Evolutionary conservation across 805 yeast species (phyloP), one percentile per base, ranked within the genome.

Genomic region (Suhomyces pyralidae): DNA sequence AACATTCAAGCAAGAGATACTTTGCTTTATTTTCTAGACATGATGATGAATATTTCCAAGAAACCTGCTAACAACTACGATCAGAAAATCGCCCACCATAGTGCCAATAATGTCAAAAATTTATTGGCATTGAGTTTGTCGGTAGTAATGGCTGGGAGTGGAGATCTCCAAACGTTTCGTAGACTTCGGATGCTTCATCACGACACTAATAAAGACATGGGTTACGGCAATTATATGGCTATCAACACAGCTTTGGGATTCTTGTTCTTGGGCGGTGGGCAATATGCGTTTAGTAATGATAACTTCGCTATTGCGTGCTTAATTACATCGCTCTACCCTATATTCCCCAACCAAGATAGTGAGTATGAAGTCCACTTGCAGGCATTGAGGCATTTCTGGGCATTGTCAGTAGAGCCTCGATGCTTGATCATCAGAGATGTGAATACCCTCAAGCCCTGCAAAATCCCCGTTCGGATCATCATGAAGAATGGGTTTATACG

Each of bases 301-400:
- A 79, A 82, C 51, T 73, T 86, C 61, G 82, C 90, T 2, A 72
- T 85, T 50, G 96, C 92, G 0, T 67, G 86, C 2, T 75, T 94
- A 59, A 70, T 90, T 0, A 80, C 90, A 0, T 79, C 97, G 0
- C 73, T 88, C n/a, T 84, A 90, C 58, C 97, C 97, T 2, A 74
- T 85, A 2, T 85, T 83, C 55, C 86, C 90, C 1, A 68, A 66
- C 44, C 70, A 66, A 26, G 68, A 64, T 24, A 69, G 67, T 25
- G 77, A 70, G 15, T 73, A 76, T 44, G 83, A 81, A 49, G 82
- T 86, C 19, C 90, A 88, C 63, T 66, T 93, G 50, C 96, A 90
- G 65, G 97, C 96, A 1, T 70, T 91, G 36, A 77, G 96, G 42
- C 96, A 91, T 66, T 86, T 94, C 57, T 94, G 98, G 97, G 86